These are phyloP conservation scores for Thraustochytrium striatum DNA, from an alignment of 352 stramenopile genomes.

Conservation along the genomic window DNA sequence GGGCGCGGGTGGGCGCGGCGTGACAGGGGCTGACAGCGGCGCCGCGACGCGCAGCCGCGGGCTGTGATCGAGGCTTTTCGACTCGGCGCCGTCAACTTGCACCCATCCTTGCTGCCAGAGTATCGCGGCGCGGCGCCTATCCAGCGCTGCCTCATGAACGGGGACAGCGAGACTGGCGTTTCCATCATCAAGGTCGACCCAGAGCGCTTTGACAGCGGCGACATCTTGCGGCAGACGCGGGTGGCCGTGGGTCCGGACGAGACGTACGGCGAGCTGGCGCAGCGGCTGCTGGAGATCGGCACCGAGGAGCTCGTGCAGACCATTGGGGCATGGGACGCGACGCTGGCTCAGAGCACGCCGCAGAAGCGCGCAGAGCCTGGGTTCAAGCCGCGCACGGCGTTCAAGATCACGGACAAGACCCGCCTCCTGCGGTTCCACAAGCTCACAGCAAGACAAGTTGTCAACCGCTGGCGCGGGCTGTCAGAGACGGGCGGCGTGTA, in stretches of 20 bases:
- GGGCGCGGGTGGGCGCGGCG: too few relatives aligned
- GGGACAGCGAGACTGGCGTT: slow-evolving; percentile 67
- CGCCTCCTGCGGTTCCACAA: neutral
- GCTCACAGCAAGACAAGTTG: neutral
- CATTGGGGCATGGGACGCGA: neutral
- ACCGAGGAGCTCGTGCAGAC: neutral
- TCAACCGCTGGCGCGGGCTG: slow-evolving; percentile 26
- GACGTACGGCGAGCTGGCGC: neutral
- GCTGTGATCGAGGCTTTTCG: slow-evolving; percentile 66
- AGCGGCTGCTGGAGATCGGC: neutral
- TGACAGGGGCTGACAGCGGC: neutral
- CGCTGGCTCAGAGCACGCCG: neutral
- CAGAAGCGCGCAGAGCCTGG: neutral
- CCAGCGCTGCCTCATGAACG: slow-evolving; percentile 73
- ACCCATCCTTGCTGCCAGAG: slow-evolving; percentile 74
- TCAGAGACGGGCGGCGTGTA: neutral
- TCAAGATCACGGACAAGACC: slow-evolving; percentile 22
- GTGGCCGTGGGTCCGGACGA: neutral
- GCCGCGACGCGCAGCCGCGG: slow-evolving; percentile 58
- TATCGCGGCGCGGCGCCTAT: slow-evolving; percentile 76
- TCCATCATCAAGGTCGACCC: slow-evolving; percentile 79
- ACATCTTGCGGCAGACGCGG: slow-evolving; percentile 1
- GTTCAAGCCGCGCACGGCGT: neutral
- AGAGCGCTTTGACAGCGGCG: neutral
- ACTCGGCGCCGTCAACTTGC: slow-evolving; percentile 77